A percentile compares a stretch with the other conserved stretches of the same genome.
Evolutionary conservation across 352 stramenopile species (phyloP).

Genomic region (Halophytophthora polymorphica): DNA sequence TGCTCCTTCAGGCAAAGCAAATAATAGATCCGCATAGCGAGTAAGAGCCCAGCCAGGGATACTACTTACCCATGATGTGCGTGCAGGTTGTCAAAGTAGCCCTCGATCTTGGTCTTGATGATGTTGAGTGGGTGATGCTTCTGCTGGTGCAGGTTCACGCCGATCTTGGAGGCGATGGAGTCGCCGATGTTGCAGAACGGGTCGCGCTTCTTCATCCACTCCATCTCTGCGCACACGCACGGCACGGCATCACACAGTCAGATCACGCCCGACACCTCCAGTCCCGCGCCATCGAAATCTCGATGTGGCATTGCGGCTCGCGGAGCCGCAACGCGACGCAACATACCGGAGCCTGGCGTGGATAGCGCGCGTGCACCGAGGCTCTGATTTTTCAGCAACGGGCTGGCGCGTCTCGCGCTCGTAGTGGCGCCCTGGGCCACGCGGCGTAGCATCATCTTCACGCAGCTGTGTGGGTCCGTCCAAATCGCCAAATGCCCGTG

Average conservation of each 20-base stretch:
- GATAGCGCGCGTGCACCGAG: constrained; percentile 5
- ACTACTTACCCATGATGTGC: constrained; percentile 42
- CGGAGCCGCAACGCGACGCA: neutral
- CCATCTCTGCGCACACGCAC: constrained; percentile 34
- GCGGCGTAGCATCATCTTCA: constrained; percentile 21
- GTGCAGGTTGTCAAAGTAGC: constrained; percentile 85
- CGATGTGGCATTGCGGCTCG: neutral
- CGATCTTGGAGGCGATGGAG: constrained; percentile 86
- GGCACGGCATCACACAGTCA: neutral
- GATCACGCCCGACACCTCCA: neutral
- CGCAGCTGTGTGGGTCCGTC: neutral
- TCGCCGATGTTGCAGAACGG: constrained; percentile 87
- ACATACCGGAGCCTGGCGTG: constrained; percentile 10
- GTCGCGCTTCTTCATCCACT: constrained; percentile 79
- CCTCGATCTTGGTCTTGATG: constrained; percentile 92
- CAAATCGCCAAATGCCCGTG: neutral
- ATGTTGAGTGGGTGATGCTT: constrained; percentile 90
- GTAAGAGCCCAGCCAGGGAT: neutral
- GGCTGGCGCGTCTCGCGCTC: constrained; percentile 4
- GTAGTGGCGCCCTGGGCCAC: constrained; percentile 4
- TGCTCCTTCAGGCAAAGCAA: neutral
- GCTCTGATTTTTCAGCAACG: constrained; percentile 4
- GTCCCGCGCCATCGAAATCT: neutral
- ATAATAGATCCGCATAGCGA: constrained; percentile 1
- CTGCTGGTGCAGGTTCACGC: constrained; percentile 82